Evolutionary conservation across 495 filamentous ascomycete species (phyloP), one percentile per base, ranked within the genome.

Genomic region (Penicillium atrosanguineum): DNA sequence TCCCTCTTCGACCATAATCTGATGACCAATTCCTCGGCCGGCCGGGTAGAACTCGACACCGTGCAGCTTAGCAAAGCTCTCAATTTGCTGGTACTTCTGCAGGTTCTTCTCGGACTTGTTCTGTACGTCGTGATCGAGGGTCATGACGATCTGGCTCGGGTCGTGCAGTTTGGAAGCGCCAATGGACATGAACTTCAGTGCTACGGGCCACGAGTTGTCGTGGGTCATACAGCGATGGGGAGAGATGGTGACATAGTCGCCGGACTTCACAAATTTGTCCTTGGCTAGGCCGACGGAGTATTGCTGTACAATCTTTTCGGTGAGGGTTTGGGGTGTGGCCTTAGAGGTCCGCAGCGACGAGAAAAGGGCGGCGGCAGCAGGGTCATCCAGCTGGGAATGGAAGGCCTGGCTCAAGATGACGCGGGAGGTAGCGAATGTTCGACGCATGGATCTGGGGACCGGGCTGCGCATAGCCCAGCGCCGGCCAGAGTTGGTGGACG

Each of bases 71-170:
- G 94, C 94, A 68, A 97, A 96, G 52, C 85, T 80, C 67, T 96
- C 89, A 56, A 98, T 96, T 65, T 88, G 84, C 5, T 62, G 57
- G 65, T 96, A 96, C 63, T 96, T 97, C 62, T 85, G 83, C 16
- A 96, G 68, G 68, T 97, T 97, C 50, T 82, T 68, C 42, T 90
- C 88, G 61, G 73, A 83, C 70, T 87, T 89, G 69, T 96, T 96
- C 62, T 95, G 89, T 1, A 96, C 90, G 59, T 97, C 92, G 63
- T 97, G 94, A 68, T 97, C 93, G 7, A 97, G 79, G 0, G 92
- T 89, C 82, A 95, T 88, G 48, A 96, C 87, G 7, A 95, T 77
- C 73, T 95, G 91, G 6, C 73, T 54, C n/a, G 79, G 79, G 68
- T 90, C 70, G 60, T 90, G 76, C 50, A 96, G 77, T 59, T 83